Conservation (phyloP, 768 basidiomycete species). For the Glaciozyma antarctica region DNA sequence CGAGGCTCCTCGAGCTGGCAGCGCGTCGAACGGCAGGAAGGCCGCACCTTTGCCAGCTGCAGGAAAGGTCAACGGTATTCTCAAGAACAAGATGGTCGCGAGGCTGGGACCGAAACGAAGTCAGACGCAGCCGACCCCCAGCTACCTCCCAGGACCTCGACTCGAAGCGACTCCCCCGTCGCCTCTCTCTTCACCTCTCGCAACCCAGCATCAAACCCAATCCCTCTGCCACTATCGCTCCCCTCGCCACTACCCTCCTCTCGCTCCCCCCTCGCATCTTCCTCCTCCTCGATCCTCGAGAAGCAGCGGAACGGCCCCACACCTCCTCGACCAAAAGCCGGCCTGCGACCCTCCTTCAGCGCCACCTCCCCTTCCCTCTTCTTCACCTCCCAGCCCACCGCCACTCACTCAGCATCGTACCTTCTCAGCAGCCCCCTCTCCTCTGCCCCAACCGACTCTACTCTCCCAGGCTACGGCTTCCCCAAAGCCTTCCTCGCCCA, state of each 20-base stretch:
- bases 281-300: slow-evolving; percentile 1
- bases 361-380: slow-evolving; percentile 10
- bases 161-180: slow-evolving; percentile 10
- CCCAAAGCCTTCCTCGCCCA: slow-evolving; percentile 36
- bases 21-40: slow-evolving; percentile 1
- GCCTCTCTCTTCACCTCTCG: neutral
- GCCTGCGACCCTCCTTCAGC: neutral
- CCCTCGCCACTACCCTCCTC: neutral
- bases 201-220: neutral
- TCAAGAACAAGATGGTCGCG: neutral
- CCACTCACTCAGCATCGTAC: slow-evolving; percentile 20
- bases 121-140: slow-evolving; percentile 11
- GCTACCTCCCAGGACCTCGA: slow-evolving; percentile 31
- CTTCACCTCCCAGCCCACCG: slow-evolving; percentile 15
- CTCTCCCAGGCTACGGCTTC: slow-evolving; percentile 34
- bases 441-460: slow-evolving; percentile 2
- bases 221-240: slow-evolving; percentile 4
- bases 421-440: slow-evolving; percentile 9
- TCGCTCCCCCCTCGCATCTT: slow-evolving; percentile 6
- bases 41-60: neutral
- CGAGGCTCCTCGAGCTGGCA: neutral
- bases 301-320: neutral
- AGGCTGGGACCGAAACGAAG: neutral
- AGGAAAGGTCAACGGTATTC: neutral
- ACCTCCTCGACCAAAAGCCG: neutral